Conservation (phyloP, 2,329 filamentous ascomycete genomes). For the Colletotrichum sp. region DNA sequence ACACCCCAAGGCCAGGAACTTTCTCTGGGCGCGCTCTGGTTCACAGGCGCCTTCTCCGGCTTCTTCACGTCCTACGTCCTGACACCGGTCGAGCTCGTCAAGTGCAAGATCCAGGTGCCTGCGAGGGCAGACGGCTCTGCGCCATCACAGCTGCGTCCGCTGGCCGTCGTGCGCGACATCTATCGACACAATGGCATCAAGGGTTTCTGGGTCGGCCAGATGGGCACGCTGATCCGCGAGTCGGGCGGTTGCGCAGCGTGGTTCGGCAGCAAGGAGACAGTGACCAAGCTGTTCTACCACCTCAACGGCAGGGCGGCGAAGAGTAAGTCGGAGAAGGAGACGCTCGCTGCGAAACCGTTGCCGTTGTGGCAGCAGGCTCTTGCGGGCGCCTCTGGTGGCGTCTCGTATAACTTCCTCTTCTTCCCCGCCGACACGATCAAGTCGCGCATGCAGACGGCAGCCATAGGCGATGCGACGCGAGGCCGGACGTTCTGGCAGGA, state of each 20-base stretch:
- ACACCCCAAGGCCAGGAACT: slow-evolving; percentile 61
- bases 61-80: slow-evolving; percentile 89
- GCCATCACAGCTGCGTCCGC: slow-evolving; percentile 62
- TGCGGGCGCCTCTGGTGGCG: slow-evolving; percentile 85
- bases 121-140: slow-evolving; percentile 42
- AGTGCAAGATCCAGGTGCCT: slow-evolving; percentile 96
- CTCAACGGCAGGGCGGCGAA: slow-evolving; percentile 49
- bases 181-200: slow-evolving; percentile 81
- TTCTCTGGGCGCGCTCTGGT: slow-evolving; percentile 75
- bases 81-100: slow-evolving; percentile 95
- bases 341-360: slow-evolving; percentile 56
- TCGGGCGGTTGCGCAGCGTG: slow-evolving; percentile 92
- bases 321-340: slow-evolving; percentile 43
- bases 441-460: slow-evolving; percentile 91
- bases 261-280: slow-evolving; percentile 91
- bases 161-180: slow-evolving; percentile 76
- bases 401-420: slow-evolving; percentile 96
- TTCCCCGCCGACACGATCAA: slow-evolving; percentile 98
- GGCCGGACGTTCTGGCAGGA: slow-evolving; percentile 76
- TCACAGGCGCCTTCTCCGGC: slow-evolving; percentile 85
- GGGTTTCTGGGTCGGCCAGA: slow-evolving; percentile 95
- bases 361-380: slow-evolving; percentile 87
- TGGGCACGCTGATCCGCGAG: slow-evolving; percentile 92
- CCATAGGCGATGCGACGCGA: slow-evolving; percentile 60
- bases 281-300: slow-evolving; percentile 71